Percentiles rank a stretch among this genome's conserved stretches.
Conservation (phyloP, 225 moss, liverwort and hornwort species). For the Sphagnum tenellum region DNA sequence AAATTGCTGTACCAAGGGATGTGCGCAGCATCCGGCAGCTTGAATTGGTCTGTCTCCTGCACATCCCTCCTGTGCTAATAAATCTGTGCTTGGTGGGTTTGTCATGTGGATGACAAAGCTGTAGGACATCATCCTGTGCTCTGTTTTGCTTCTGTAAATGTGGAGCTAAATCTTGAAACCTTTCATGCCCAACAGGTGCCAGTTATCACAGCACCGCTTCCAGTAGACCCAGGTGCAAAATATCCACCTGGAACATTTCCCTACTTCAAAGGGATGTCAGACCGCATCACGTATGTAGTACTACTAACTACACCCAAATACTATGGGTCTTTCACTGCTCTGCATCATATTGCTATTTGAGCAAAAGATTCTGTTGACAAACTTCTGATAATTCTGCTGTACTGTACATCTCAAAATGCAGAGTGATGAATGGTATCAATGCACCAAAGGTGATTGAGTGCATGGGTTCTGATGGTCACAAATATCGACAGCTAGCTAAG, state of each 20-base stretch:
- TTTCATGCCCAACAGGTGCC: constrained; percentile 40
- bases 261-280: constrained; percentile 74
- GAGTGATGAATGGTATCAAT: constrained; percentile 95
- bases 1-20: constrained; percentile 66
- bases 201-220: constrained; percentile 80
- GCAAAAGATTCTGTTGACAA: too few species aligned
- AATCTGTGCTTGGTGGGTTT: background rate
- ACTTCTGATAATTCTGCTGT: too few species aligned
- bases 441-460: constrained; percentile 96
- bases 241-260: constrained; percentile 64
- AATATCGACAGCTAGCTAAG: constrained; percentile 87
- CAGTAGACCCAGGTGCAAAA: constrained; percentile 71
- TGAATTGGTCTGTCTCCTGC: constrained; percentile 53
- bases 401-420: constrained; percentile 4
- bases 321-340: too few species aligned
- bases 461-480: constrained; percentile 83
- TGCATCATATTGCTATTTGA: too few species aligned
- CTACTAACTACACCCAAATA: background rate
- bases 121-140: too few species aligned
- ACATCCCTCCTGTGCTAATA: too few species aligned
- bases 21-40: constrained; percentile 77
- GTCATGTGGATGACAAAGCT: too few species aligned
- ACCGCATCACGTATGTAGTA: constrained; percentile 62
- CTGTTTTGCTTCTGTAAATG: too few species aligned
- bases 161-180: background rate